Percentiles rank a stretch among this genome's conserved stretches.
Conservation (phyloP, 2,329 filamentous ascomycete genomes). For the Ascomycota sp. region DNA sequence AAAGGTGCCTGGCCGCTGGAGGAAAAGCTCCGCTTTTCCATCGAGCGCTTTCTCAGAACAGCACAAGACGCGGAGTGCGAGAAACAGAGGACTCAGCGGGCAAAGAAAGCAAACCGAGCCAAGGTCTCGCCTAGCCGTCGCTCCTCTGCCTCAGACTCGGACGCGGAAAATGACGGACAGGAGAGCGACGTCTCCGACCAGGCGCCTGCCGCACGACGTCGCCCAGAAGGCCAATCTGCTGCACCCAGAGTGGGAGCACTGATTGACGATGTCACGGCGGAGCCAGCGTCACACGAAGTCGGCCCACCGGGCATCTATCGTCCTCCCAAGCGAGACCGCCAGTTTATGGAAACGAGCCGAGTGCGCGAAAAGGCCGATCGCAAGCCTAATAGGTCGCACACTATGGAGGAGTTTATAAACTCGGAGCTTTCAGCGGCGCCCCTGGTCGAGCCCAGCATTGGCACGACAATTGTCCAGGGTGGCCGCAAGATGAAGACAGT, state of each 20-base stretch:
- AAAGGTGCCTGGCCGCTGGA: constrained; percentile 82
- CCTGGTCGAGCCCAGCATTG: constrained; percentile 72
- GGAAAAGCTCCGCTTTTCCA: constrained; percentile 78
- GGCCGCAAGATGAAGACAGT: constrained; percentile 65
- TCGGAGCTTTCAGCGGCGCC: constrained; percentile 70
- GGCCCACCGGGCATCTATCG: constrained; percentile 55
- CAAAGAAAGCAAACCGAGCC: constrained; percentile 8
- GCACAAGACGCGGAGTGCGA: constrained; percentile 50
- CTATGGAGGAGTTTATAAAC: constrained; percentile 79
- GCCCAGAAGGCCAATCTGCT: constrained; percentile 5
- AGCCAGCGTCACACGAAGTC: constrained; percentile 9
- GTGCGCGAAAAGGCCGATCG: constrained; percentile 37
- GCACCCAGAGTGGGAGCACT: constrained; percentile 13
- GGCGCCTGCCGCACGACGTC: constrained; percentile 3
- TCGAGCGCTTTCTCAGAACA: constrained; percentile 81
- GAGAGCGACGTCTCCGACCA: constrained; percentile 12
- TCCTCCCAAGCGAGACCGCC: constrained; percentile 73
- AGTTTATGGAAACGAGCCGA: constrained; percentile 56
- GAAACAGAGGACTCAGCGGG: constrained; percentile 14
- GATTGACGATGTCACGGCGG: constrained; percentile 13
- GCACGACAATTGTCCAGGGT: constrained; percentile 63
- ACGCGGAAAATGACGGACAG: constrained; percentile 15
- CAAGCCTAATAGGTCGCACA: constrained; percentile 51
- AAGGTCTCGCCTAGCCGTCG: constrained; percentile 3
- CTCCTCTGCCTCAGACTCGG: constrained; percentile 9